These are phyloP conservation scores for Erodium moschatum DNA, from an alignment of 441 rosid genomes.

Conservation along the genomic window DNA sequence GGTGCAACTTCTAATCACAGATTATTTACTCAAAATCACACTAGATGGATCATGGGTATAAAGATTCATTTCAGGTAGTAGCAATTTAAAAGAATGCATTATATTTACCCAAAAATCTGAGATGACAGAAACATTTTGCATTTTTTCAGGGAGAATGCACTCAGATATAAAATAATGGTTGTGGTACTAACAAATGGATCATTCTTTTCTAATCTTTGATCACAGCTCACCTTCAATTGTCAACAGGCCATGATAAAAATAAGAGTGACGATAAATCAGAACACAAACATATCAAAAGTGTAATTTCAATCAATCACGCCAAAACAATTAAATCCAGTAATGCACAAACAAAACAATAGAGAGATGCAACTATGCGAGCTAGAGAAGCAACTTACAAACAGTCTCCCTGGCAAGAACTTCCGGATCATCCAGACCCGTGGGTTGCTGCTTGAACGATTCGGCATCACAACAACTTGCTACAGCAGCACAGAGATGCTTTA, in stretches of 20 bases:
- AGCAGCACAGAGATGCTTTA: conserved; percentile 50
- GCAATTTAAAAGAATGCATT: neutral
- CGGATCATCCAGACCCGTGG: conserved; percentile 83
- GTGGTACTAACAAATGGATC: too few species aligned
- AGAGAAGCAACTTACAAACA: conserved; percentile 53
- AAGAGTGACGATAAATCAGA: too few species aligned
- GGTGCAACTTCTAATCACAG: neutral
- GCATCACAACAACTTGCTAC: conserved; percentile 66
- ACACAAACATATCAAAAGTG: too few species aligned
- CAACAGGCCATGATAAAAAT: too few species aligned
- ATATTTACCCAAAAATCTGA: neutral
- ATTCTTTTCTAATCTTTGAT: too few species aligned
- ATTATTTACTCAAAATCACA: neutral
- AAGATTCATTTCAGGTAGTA: neutral
- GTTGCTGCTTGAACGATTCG: conserved; percentile 56
- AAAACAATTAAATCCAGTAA: neutral
- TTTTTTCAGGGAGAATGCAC: neutral
- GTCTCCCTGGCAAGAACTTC: conserved; percentile 93
- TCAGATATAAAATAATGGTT: too few species aligned
- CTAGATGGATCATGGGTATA: neutral
- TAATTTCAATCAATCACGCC: neutral
- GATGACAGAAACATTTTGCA: neutral
- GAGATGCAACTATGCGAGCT: neutral
- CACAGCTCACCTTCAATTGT: too few species aligned
- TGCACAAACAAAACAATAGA: neutral